phyloP scores from a whole-genome alignment of 208 protist genomes.

The Angomonas desouzai region DNA sequence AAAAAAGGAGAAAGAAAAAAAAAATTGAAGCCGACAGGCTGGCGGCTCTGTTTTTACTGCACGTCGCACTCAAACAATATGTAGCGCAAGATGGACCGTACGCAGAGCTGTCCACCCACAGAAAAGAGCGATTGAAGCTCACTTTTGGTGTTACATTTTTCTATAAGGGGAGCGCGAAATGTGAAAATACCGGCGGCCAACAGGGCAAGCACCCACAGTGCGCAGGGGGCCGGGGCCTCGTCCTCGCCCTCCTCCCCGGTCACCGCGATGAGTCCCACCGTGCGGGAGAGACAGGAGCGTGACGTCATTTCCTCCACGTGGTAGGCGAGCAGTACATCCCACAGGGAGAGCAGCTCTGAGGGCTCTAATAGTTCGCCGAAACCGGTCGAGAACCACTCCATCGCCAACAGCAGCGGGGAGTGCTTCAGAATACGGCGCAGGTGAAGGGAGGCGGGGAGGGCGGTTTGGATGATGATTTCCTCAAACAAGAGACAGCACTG shows the following conservation, averaged over 20 bases:
- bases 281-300: slow-evolving; percentile 34
- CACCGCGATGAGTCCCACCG: slow-evolving; percentile 23
- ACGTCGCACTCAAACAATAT: slow-evolving; percentile 39
- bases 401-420: slow-evolving; percentile 57
- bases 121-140: slow-evolving; percentile 69
- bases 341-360: slow-evolving; percentile 67
- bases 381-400: slow-evolving; percentile 82
- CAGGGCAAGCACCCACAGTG: slow-evolving; percentile 74
- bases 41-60: neutral
- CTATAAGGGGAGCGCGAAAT: slow-evolving; percentile 73
- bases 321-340: slow-evolving; percentile 78
- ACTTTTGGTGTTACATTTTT: slow-evolving; percentile 40
- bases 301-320: slow-evolving; percentile 64
- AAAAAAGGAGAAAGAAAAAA: too few relatives aligned
- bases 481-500: slow-evolving; percentile 85
- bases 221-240: slow-evolving; percentile 29
- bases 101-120: slow-evolving; percentile 46
- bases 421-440: slow-evolving; percentile 46
- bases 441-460: slow-evolving; percentile 61
- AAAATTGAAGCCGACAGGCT: neutral
- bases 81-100: slow-evolving; percentile 58
- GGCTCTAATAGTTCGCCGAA: slow-evolving; percentile 76
- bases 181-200: slow-evolving; percentile 77
- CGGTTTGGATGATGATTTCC: slow-evolving; percentile 47
- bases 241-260: neutral